A percentile compares a stretch with the other conserved stretches of the same genome.
Conservation (phyloP, 148 eudicot species). For the Rhododendron kiyosumense region DNA sequence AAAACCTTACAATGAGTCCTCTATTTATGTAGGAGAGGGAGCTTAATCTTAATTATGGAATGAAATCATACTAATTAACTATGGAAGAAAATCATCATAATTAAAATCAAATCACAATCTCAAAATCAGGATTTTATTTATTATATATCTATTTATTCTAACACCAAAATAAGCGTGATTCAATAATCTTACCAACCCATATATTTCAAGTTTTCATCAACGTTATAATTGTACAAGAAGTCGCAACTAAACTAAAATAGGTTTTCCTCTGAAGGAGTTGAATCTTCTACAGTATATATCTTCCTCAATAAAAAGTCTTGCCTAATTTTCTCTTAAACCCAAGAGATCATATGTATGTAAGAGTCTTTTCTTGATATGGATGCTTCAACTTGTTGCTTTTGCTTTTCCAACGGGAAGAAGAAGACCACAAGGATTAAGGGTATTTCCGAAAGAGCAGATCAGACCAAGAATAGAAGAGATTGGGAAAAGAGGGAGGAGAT, state of each 20-base stretch:
- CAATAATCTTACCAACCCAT: neutral
- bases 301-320: neutral
- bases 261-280: neutral
- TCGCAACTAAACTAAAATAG: neutral
- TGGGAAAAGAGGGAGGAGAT: constrained; percentile 7
- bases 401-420: neutral
- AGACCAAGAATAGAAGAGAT: neutral
- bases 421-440: neutral
- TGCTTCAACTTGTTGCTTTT: constrained; percentile 8
- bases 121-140: too few relatives aligned
- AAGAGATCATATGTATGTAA: neutral
- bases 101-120: too few relatives aligned
- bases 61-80: too few relatives aligned
- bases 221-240: neutral
- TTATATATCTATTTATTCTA: too few relatives aligned
- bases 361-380: neutral
- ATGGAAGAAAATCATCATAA: too few relatives aligned
- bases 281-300: neutral
- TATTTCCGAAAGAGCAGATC: neutral
- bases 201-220: neutral
- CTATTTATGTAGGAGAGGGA: too few relatives aligned
- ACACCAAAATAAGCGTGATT: neutral
- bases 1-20: too few relatives aligned
- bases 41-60: too few relatives aligned
- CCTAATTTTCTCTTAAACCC: neutral